Conservation (phyloP, 495 filamentous ascomycete species). For the Hamigera avellanea region DNA sequence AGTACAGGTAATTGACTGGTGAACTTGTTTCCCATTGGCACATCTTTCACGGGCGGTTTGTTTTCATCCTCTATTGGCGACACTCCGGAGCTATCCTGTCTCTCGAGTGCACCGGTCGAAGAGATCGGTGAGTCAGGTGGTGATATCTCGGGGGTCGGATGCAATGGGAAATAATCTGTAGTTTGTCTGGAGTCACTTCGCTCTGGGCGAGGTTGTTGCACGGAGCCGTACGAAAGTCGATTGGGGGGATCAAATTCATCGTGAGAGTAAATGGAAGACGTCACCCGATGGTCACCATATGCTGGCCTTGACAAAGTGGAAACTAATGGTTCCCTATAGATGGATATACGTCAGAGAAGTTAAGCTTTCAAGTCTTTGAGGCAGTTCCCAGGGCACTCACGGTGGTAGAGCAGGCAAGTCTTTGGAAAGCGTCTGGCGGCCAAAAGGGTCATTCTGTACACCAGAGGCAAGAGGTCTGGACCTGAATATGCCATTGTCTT, state of each 20-base stretch:
- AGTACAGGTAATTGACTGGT: conserved; percentile 13
- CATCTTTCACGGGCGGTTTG: conserved; percentile 4
- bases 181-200: background rate
- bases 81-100: conserved; percentile 28
- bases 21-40: conserved; percentile 7
- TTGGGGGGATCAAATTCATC: conserved; percentile 2
- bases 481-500: conserved; percentile 10
- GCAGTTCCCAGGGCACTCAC: conserved; percentile 16
- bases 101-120: conserved; percentile 6
- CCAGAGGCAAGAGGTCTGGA: conserved; percentile 11
- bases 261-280: conserved; percentile 19
- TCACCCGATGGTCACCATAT: conserved; percentile 8
- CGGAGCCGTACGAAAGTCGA: background rate
- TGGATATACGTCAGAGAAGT: conserved; percentile 2
- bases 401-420: conserved; percentile 28
- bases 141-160: conserved; percentile 23
- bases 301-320: conserved; percentile 4
- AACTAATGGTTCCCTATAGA: conserved; percentile 5
- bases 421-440: conserved; percentile 10
- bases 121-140: conserved; percentile 30
- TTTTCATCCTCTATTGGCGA: conserved; percentile 33
- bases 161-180: background rate
- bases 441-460: background rate
- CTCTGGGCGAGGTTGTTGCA: background rate
- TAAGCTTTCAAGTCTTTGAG: background rate